Evolutionary conservation across 2,329 filamentous ascomycete species (phyloP).

Genomic region (Hypoxylon sp.): DNA sequence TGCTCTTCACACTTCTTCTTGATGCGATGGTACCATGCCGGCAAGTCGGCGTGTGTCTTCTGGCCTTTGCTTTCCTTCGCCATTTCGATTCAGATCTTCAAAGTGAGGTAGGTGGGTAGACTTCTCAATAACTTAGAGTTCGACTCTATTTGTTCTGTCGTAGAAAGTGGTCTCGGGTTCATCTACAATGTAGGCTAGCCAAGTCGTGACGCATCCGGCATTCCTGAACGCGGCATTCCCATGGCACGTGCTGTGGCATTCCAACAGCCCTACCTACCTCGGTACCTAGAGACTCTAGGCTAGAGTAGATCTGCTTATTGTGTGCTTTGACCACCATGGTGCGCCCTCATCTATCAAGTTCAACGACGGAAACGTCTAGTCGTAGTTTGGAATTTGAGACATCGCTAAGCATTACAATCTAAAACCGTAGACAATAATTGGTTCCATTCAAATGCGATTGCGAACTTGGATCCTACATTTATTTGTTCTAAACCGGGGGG

Average conservation of each 20-base stretch:
- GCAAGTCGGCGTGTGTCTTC: not conserved
- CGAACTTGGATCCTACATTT: not conserved
- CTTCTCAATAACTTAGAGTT: not conserved
- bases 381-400: not conserved
- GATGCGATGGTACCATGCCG: conserved; percentile 10
- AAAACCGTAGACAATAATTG: not conserved
- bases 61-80: not conserved
- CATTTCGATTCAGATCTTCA: not conserved
- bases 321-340: not conserved
- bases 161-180: not conserved
- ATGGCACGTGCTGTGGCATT: conserved; percentile 1
- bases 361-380: not conserved
- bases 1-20: not conserved
- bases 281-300: no score
- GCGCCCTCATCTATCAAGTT: not conserved
- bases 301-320: not conserved
- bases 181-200: not conserved
- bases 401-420: not conserved
- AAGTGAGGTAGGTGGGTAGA: no score
- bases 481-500: not conserved
- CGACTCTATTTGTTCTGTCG: not conserved
- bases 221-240: not conserved
- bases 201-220: not conserved
- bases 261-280: not conserved
- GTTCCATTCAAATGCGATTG: not conserved